Evolutionary conservation across 2,329 filamentous ascomycete genomes (phyloP), one percentile per base, ranked within the genome.

Genomic region (Clarireedia hainanense): DNA sequence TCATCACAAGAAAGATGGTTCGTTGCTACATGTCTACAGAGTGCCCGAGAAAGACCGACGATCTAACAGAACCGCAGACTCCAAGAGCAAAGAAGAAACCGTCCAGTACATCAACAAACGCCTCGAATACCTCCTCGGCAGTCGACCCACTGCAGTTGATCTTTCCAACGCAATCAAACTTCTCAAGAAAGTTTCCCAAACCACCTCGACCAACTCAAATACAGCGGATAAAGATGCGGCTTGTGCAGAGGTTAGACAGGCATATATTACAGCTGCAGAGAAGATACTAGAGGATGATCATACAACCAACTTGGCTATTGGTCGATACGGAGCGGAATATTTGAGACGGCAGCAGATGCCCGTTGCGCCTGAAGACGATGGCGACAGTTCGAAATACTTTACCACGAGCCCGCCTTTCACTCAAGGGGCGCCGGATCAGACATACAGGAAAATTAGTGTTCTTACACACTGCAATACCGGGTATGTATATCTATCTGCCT

Each of bases 401-500:
- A 70, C 67, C 36, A 69, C 67, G 14, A 70, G 68, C 47, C 75
- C 72, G 20, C 69, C 66, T 20, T 64, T 63, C 47, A 69, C 67
- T 2, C 67, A 69, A 52, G 68, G 68, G 15, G 72, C 63, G 71
- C 78, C 68, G 69, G 77, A 42, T 49, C 73, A 60, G 70, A 78
- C 61, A 66, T 76, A 69, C 66, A 76, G 72, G 64, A 76, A 77
- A 61, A 74, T 96, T 48, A 89, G 89, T n/a, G 86, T 99, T 45
- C 74, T 99, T 63, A 99, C 94, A 10, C 95, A 99, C 73, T 99
- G 94, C 78, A 99, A 99, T 72, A 99, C 94, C 23, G 94, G 94
- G 84, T 87, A 76, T 57, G 74, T 61, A 10, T 17, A 47, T 12
- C 37, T 30, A 30, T 30, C 23, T 20, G 30, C 42, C 27, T 24